Base-by-base conservation (phyloP, 2,329 filamentous ascomycete species). In the Onygenales sp. region DNA sequence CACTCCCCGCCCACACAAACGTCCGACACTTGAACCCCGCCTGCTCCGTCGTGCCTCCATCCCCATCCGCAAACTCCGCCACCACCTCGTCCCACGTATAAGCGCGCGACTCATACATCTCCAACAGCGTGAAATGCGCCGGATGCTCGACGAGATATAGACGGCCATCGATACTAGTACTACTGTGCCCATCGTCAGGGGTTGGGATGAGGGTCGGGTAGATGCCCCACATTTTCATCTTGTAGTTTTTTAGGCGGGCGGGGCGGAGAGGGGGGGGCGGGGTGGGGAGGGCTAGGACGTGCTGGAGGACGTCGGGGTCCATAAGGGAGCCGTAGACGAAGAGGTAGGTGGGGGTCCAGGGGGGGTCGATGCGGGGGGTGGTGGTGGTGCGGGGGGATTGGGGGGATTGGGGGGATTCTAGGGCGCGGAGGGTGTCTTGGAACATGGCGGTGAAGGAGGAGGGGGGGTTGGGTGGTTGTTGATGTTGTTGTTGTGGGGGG, bases 301-400 rank as follows among this genome's bases (percentile, higher is more conserved):
- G 10, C 33, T 53, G 54, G 52, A 56, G 43, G 6, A 56, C 45
- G 42, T 56, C 54, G 42, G 45, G 43, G 42, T 56, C 54, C 54
- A 54, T 54, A 39, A 56, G 52, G 33, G 54, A 56, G 54, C 54
- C 54, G 52, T 56, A 56, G 42, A 56, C 52, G 42, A 56, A 56
- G 42, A 56, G 52, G 31, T 42, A 42, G 17, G 42, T 51, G 13
- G 49, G 40, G 36, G 43, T 37, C 49, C 49, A 51, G 40, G 21
- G 27, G 10, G 36, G 45, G 8, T 37, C 44, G 33, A 34, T 32
- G 27, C 13, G 40, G n/a, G 37, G 31, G 13, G 31, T 27, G 9
- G 27, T 17, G n/a, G 37, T n/a, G 13, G 40, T 27, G 9, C n/a
- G 9, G n/a, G n/a, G 8, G 9, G 2, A 13, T 7, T 13, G 40